phyloP scores from a whole-genome alignment of 2,329 filamentous ascomycete genomes.

The Fusarium guadeloupense region DNA sequence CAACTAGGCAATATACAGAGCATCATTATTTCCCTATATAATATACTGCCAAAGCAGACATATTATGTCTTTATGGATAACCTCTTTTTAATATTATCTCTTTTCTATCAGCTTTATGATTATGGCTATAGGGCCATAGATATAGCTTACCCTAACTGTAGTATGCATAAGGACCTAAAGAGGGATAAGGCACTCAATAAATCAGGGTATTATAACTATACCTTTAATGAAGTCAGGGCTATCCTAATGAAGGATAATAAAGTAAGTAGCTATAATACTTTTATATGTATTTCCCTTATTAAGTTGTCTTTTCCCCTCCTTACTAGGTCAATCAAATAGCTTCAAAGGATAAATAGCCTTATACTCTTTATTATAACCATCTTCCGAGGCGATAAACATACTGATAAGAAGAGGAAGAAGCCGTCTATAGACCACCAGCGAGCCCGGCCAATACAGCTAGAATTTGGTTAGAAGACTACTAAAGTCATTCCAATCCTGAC shows the following conservation, averaged over 20 bases:
- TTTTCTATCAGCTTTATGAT: constrained; percentile 11
- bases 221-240: too few relatives aligned
- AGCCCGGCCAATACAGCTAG: too few relatives aligned
- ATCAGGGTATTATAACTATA: too few relatives aligned
- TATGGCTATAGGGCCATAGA: constrained; percentile 11
- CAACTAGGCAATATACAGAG: background rate
- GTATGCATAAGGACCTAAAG: constrained; percentile 21
- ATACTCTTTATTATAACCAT: constrained; percentile 17
- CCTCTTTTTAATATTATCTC: constrained; percentile 19
- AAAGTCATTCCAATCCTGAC: background rate
- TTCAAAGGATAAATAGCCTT: constrained; percentile 28
- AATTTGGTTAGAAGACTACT: background rate
- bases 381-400: background rate
- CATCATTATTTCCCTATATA: constrained; percentile 27
- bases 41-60: too few relatives aligned
- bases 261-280: too few relatives aligned
- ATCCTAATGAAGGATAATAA: constrained; percentile 1
- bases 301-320: constrained; percentile 4
- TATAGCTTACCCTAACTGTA: constrained; percentile 14
- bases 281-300: background rate
- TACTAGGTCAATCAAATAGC: constrained; percentile 18
- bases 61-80: constrained; percentile 31
- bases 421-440: background rate
- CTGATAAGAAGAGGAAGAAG: background rate
- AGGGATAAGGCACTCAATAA: too few relatives aligned